Evolutionary conservation across 2,329 filamentous ascomycete genomes (phyloP), one percentile per base, ranked within the genome.

Genomic region (Exophiala sp.): DNA sequence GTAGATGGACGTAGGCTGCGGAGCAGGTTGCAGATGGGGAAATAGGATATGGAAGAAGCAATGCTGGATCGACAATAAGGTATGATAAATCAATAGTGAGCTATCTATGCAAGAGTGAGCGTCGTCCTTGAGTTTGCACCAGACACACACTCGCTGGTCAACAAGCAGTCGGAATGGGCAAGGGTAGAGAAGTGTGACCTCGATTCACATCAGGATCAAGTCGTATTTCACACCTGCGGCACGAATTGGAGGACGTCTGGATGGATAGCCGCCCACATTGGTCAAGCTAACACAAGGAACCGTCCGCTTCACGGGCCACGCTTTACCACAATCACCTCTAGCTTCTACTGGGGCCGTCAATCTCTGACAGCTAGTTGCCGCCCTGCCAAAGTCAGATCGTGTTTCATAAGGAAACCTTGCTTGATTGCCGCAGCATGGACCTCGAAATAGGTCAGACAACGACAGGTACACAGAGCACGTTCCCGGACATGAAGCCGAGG

Each of bases 241-340:
- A 29, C 54, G 54, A 60, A 60, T 60, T 57, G 54, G 47, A 61
- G 58, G 50, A 29, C 43, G 53, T 56, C 47, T 52, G 43, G 47
- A 40, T 50, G 57, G 42, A 42, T 60, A 57, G 43, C 55, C 52
- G 55, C 58, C 52, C 39, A 42, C 48, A 52, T 50, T 55, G 50
- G 53, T 21, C 39, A 16, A 16, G 41, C 51, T 47, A 42, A 34
- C 36, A n/a, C 50, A 42, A 14, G 43, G 43, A 34, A 29, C 50
- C 33, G 29, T 21, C 50, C 40, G 49, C 33, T 47, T 24, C 24
- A 36, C 41, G 44, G 44, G 32, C 24, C 38, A 10, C 41, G 48
- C 48, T 55, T 42, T 44, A 51, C 43, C 44, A 18, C 32, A n/a
- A 46, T 20, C 48, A 16, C 20, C 39, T 50, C 16, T 45, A 41